These are phyloP conservation scores for Saccharum officinarum DNA, from an alignment of 176 grass and related monocot genomes.

Conservation along the genomic window DNA sequence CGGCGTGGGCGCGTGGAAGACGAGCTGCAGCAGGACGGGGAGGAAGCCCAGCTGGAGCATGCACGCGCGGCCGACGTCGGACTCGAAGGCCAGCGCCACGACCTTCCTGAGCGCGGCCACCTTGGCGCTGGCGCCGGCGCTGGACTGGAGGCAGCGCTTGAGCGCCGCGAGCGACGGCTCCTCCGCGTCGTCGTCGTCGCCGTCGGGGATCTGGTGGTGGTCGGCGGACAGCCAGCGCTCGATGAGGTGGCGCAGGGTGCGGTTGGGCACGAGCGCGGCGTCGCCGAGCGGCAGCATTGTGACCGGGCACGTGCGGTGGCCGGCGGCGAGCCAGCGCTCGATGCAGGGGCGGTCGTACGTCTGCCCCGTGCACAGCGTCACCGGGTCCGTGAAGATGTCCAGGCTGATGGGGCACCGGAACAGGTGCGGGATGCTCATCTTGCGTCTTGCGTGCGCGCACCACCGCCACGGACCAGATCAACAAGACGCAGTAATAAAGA, in stretches of 20 bases:
- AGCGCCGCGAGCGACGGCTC: conserved; percentile 61
- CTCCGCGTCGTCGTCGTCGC: neutral
- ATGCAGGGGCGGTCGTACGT: conserved; percentile 89
- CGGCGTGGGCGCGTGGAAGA: conserved; percentile 35
- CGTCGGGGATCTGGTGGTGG: conserved; percentile 9
- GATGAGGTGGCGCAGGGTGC: conserved; percentile 84
- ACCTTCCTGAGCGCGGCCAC: conserved; percentile 51
- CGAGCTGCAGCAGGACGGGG: conserved; percentile 58
- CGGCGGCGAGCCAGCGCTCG: conserved; percentile 81
- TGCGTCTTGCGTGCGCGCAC: neutral
- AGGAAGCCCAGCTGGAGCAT: conserved; percentile 85
- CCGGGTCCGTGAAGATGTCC: conserved; percentile 88
- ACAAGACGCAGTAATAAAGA: neutral
- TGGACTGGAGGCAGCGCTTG: conserved; percentile 32
- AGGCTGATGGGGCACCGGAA: conserved; percentile 96
- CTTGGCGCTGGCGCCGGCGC: conserved; percentile 11
- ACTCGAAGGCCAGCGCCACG: conserved; percentile 58
- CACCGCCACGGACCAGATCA: conserved; percentile 2
- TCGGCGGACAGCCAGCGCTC: conserved; percentile 68
- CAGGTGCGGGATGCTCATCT: conserved; percentile 90
- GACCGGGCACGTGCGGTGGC: conserved; percentile 90
- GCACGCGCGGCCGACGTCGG: conserved; percentile 68
- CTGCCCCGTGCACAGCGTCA: conserved; percentile 88
- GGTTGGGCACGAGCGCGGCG: conserved; percentile 78
- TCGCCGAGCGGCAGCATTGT: conserved; percentile 88